Evolutionary conservation across 768 basidiomycete species (phyloP), one percentile per base, ranked within the genome.

Genomic region (Leccinum imitatum): DNA sequence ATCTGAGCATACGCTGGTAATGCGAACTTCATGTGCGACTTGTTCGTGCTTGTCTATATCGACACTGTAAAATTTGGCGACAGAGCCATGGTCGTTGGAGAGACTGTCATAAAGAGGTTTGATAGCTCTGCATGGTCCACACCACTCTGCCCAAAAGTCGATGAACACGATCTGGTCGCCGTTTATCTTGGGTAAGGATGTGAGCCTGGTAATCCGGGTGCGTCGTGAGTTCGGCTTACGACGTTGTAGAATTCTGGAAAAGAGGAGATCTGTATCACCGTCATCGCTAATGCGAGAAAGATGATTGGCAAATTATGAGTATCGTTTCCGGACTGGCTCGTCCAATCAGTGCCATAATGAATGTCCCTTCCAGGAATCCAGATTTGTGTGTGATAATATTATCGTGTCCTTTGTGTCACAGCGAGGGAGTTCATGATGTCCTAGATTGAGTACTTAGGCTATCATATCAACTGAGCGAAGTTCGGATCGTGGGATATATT

Each of bases 31-130:
- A 4, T 64, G 53, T 6, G 17, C 2, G 10, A 59, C n/a, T 19
- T 60, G n/a, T 1, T 61, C 63, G 3, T 56, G 33, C 4, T 74
- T 76, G 65, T 89, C 89, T 19, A 59, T 31, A 21, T 62, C 51
- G 35, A 61, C 8, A 4, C 52, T 56, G 44, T 64, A 64, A 10
- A 52, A 62, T 3, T 37, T 37, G 27, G 62, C 50, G 14, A 46
- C 41, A 4, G 41, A 33, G 9, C 13, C 50, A 30, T 63, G 50
- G 39, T 58, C 62, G 44, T 39, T 15, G 27, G 61, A 46, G 6
- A 63, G 35, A 14, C 14, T 6, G 7, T 64, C 44, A 11, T 58
- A 62, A 9, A 39, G 4, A 7, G 61, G 61, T 23, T 31, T 63
- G 33, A 61, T 50, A 4, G 60, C 60, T 39, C 0, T 61, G 53